Base-by-base conservation (phyloP, 2,329 filamentous ascomycete species). In the Venturia oleaginea region DNA sequence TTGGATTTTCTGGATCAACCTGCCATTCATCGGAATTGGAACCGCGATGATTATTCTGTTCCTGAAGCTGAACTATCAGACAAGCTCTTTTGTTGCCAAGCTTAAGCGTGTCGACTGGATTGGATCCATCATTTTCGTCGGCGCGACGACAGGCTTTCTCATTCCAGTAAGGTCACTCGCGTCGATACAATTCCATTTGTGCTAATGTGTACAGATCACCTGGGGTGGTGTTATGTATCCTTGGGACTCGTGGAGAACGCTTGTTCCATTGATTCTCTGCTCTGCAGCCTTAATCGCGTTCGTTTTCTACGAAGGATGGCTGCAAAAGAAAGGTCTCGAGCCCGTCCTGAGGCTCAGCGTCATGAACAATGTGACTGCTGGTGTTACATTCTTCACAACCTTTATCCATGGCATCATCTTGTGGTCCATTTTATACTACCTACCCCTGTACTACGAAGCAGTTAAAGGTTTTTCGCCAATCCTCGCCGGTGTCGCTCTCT, bases 1-100 rank as follows among this genome's bases (percentile, higher is more conserved):
- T 10, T 88, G 85, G 85, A 81, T 88, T 60, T 86, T 87, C 70
- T 89, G 82, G 79, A 78, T 86, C 68, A 88, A 87, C 67, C 73
- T 86, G 1, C 84, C 84, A 2, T 81, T 86, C 69, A 76, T 80
- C 37, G 81, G 75, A 1, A 65, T 84, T n/a, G 80, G 79, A 2
- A 71, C 76, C 19, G 67, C 79, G 43, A 72, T 84, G 67, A 74
- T 83, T 19, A 73, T 79, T 0, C 54, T 85, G 30, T 86, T 84
- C 72, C 74, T 86, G 17, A 77, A 79, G n/a, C 76, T 85, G 55
- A 77, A 80, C 63, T 75, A 78, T 62, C 71, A 79, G 8, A 78
- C 80, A 0, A 77, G 75, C 57, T 76, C 76, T n/a, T 73, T 84
- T 61, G 27, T 74, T 1, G 70, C 75, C 34, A 85, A 85, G 68